phyloP scores from a whole-genome alignment of 441 rosid genomes.

The Brassica balearica region DNA sequence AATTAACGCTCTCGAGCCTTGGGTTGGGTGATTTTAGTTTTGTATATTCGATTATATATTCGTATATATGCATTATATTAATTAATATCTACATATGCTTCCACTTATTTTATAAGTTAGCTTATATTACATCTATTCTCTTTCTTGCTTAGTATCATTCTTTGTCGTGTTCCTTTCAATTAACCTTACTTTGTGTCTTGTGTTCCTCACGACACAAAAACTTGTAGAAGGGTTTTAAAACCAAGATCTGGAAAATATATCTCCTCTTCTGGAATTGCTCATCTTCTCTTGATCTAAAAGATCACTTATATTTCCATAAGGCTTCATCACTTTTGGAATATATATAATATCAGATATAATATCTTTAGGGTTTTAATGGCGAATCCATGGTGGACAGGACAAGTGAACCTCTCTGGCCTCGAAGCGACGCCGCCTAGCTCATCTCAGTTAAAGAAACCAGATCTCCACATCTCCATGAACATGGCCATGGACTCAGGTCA shows the following conservation, averaged over 20 bases:
- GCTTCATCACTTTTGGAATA: conserved; percentile 24
- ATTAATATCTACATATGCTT: conserved; percentile 25
- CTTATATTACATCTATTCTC: conserved; percentile 44
- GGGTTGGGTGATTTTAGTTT: conserved; percentile 21
- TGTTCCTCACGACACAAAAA: conserved; percentile 44
- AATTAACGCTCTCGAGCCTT: conserved; percentile 11
- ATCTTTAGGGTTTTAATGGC: conserved; percentile 53
- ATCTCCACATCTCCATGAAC: conserved; percentile 73
- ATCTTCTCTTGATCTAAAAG: conserved; percentile 24
- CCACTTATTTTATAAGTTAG: conserved; percentile 39
- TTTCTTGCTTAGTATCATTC: conserved; percentile 45
- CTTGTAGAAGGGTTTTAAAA: conserved; percentile 34
- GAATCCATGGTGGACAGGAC: conserved; percentile 80
- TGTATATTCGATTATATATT: neutral
- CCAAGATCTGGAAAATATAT: conserved; percentile 43
- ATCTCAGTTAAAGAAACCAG: conserved; percentile 65
- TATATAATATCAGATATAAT: neutral
- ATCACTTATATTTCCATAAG: conserved; percentile 21
- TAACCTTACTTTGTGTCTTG: conserved; percentile 40
- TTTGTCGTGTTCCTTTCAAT: conserved; percentile 50
- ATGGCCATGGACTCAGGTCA: conserved; percentile 44
- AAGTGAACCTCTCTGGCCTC: conserved; percentile 66
- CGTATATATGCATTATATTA: neutral
- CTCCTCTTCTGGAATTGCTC: conserved; percentile 28
- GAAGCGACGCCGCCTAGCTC: conserved; percentile 62